Evolutionary conservation across 306 rosid genomes (phyloP), one percentile per base, ranked within the genome.

Genomic region (Calophaca sinica): DNA sequence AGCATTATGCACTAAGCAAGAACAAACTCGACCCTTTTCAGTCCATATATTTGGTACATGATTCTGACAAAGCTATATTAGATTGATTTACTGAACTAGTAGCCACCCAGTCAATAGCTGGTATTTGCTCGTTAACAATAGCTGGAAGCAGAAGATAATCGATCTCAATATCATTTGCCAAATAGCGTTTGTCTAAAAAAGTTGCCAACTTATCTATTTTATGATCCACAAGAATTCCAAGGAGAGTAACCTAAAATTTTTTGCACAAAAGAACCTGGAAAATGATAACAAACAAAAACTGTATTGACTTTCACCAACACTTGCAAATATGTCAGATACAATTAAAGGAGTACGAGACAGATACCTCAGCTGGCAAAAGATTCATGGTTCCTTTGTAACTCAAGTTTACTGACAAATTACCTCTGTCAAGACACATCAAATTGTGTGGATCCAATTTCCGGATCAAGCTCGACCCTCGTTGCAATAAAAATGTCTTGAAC

Each of bases 81-180:
- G 63, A 48, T 33, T 91, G 85, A 32, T 60, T 59, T 6, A 70
- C 71, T 6, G 97, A 91, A 44, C 49, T 46, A 39, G 89, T 82
- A 15, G 81, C 62, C 3, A 38, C n/a, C 98, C 96, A 94, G 74
- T 92, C 90, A 50, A 94, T 7, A 14, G 0, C 2, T 32, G 73
- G 68, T 59, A 58, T 62, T 53, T 41, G 61, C 52, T 71, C 58
- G 14, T 13, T 20, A 5, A 45, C 62, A 31, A 62, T 66, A 67
- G 87, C 79, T 2, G 98, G 98, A 50, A 94, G 91, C 82, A 94
- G 74, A 77, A 91, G 97, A 83, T 83, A 91, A 77, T 94, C 96
- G 36, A 87, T 70, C 82, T 66, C 85, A 45, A 64, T 49, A 80
- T 72, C 77, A 75, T 79, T 93, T 79, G 77, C 76, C 39, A 42